Evolutionary conservation across 305 asterid species (phyloP).

Genomic region (Vinca major): DNA sequence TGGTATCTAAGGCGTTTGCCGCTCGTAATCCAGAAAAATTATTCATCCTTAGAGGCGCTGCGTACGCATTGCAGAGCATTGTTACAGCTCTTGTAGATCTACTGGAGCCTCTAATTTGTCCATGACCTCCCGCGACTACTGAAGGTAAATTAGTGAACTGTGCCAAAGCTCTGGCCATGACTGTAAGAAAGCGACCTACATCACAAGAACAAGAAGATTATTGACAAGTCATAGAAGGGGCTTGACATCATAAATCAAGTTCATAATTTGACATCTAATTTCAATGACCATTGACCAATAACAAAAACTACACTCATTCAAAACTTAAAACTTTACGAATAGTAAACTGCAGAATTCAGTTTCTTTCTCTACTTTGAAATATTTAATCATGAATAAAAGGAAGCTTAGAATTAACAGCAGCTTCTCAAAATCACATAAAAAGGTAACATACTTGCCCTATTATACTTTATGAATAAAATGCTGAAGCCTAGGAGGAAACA

Average conservation of each 20-base stretch:
- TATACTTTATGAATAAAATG: not conserved
- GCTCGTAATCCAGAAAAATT: no score
- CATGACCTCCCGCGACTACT: constrained; percentile 33
- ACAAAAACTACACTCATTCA: no score
- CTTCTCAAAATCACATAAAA: not conserved
- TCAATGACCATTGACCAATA: not conserved
- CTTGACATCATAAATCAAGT: no score
- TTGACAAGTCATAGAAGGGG: no score
- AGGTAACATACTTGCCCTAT: not conserved
- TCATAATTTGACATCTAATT: no score
- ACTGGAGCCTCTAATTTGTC: constrained; percentile 46
- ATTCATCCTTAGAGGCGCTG: no score
- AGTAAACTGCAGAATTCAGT: not conserved
- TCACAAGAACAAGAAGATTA: not conserved
- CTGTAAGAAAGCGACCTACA: constrained; percentile 32
- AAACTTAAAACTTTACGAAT: not conserved
- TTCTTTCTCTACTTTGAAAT: not conserved
- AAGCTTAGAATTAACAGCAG: not conserved
- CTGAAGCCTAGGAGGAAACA: not conserved
- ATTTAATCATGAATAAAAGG: not conserved
- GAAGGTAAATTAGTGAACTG: constrained; percentile 59
- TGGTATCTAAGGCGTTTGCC: constrained; percentile 51
- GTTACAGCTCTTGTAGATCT: constrained; percentile 35
- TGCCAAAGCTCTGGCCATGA: constrained; percentile 63
- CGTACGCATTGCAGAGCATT: constrained; percentile 28